Percentiles rank a stretch among this genome's conserved stretches.
These are phyloP conservation scores for Thelephora ganbajun DNA, from an alignment of 768 basidiomycete genomes.

Conservation along the genomic window DNA sequence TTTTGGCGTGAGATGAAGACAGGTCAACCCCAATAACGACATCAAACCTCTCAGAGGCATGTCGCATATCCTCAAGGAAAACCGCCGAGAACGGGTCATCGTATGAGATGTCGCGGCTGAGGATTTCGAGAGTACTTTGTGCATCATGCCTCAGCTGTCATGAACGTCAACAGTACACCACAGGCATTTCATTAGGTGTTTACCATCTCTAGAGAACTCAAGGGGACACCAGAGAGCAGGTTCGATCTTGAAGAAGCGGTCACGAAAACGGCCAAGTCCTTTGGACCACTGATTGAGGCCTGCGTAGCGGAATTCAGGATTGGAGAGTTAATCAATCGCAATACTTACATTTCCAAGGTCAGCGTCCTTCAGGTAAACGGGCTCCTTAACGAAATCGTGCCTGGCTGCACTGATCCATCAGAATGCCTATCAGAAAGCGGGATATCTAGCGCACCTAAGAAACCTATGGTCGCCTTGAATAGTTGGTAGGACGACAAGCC, in stretches of 20 bases:
- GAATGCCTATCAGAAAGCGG: background rate
- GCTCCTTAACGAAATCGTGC: slow-evolving; percentile 45
- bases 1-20: slow-evolving; percentile 29
- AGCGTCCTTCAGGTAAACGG: slow-evolving; percentile 43
- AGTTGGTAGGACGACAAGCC: slow-evolving; percentile 87
- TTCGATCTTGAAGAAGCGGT: slow-evolving; percentile 76
- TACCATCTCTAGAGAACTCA: slow-evolving; percentile 69
- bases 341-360: slow-evolving; percentile 1
- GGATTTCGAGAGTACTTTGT: slow-evolving; percentile 45
- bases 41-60: slow-evolving; percentile 60
- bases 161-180: slow-evolving; percentile 2
- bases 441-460: slow-evolving; percentile 46
- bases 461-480: slow-evolving; percentile 73
- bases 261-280: slow-evolving; percentile 30
- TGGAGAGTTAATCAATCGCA: too few species aligned
- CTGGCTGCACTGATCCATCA: slow-evolving; percentile 33
- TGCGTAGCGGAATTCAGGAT: too few species aligned
- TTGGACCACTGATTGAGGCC: too few species aligned
- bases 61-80: slow-evolving; percentile 62
- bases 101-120: slow-evolving; percentile 33
- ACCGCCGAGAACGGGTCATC: slow-evolving; percentile 55
- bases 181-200: slow-evolving; percentile 8
- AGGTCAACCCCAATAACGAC: slow-evolving; percentile 53
- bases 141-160: slow-evolving; percentile 67
- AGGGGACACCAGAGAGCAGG: slow-evolving; percentile 58